Conservation (phyloP, 2,329 filamentous ascomycete genomes). For the Pyrenophora seminiperda region DNA sequence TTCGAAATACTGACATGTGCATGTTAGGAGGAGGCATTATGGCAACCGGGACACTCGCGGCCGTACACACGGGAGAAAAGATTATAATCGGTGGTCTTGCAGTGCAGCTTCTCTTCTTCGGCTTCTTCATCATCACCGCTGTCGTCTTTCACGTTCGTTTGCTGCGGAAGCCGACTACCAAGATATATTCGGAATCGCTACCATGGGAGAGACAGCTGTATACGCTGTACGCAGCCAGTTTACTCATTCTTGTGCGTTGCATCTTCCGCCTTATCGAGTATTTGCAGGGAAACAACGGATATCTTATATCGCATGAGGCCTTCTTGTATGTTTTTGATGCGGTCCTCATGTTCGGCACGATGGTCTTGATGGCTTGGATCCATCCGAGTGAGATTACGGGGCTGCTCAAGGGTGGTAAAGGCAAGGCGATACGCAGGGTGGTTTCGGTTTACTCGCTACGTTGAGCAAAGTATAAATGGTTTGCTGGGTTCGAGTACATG, state of each 20-base stretch:
- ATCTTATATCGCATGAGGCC: conserved; percentile 51
- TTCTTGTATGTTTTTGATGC: conserved; percentile 56
- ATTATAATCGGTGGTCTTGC: conserved; percentile 55
- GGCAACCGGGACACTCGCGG: conserved; percentile 28
- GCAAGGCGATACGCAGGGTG: conserved; percentile 8
- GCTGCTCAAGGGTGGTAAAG: background rate
- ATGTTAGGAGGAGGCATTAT: conserved; percentile 45
- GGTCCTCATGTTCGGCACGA: conserved; percentile 51
- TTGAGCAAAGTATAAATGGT: background rate
- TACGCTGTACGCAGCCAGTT: conserved; percentile 52
- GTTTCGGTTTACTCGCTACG: conserved; percentile 5
- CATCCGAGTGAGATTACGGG: conserved; percentile 4
- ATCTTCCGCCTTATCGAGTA: conserved; percentile 59
- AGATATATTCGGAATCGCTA: conserved; percentile 5
- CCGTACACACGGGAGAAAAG: conserved; percentile 45
- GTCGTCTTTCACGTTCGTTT: conserved; percentile 21
- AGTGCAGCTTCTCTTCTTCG: conserved; percentile 56
- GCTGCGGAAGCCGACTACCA: background rate
- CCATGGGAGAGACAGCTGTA: conserved; percentile 47
- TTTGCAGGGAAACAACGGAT: conserved; percentile 51
- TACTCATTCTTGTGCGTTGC: conserved; percentile 56
- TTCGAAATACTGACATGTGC: background rate
- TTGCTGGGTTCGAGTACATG: too few relatives aligned
- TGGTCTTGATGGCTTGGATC: conserved; percentile 29
- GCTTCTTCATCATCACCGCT: conserved; percentile 50